Evolutionary conservation across 2,329 filamentous ascomycete genomes (phyloP).

Genomic region (Colletotrichum orchidophilum): DNA sequence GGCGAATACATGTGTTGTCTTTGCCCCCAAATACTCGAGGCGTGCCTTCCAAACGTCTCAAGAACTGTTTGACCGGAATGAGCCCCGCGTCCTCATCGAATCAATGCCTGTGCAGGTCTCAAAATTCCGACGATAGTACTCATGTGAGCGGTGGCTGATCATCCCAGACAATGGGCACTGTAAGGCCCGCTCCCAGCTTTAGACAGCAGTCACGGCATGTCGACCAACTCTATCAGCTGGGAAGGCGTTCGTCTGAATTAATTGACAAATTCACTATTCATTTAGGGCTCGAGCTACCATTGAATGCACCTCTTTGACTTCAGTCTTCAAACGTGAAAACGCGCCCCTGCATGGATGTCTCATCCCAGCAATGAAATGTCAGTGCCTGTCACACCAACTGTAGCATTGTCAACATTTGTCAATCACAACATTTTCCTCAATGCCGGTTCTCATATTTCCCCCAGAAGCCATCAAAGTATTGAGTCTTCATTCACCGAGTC

Average conservation of each 20-base stretch:
- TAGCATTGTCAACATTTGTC: conserved; percentile 18
- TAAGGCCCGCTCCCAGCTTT: not conserved
- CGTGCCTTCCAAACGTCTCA: conserved; percentile 23
- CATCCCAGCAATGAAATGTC: not conserved
- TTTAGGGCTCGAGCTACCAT: not conserved
- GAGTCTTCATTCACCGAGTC: not conserved
- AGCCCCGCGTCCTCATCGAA: not conserved
- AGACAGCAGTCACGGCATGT: not conserved
- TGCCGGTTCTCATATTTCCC: not conserved
- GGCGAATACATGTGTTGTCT: not conserved
- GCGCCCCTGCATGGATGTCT: conserved; percentile 10
- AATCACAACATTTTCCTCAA: not conserved
- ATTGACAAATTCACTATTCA: conserved; percentile 20
- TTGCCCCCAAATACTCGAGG: not conserved
- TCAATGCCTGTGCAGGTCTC: conserved; percentile 8
- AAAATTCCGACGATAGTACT: not conserved
- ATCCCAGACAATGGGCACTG: no score
- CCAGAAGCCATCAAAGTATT: not conserved
- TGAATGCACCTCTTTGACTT: not conserved
- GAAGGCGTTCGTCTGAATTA: conserved; percentile 16
- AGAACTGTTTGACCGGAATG: conserved; percentile 29
- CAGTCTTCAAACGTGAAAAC: not conserved
- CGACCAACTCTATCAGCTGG: not conserved
- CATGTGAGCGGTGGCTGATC: not conserved
- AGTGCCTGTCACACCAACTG: conserved; percentile 16